Base-by-base conservation (phyloP, 2,329 filamentous ascomycete genomes). In the Claviceps purpurea region DNA sequence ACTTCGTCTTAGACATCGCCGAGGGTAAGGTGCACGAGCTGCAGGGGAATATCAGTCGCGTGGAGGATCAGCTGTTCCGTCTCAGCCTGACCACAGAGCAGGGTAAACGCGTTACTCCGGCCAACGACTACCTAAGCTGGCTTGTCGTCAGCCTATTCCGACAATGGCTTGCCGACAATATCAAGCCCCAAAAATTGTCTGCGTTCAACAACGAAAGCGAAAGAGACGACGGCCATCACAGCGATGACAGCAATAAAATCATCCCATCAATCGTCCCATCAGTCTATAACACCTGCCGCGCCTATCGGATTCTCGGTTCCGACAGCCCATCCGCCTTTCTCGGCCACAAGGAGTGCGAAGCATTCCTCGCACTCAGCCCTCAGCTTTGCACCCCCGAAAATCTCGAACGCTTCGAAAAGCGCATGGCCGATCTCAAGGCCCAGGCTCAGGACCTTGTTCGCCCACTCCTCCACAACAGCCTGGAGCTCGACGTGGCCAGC, bases 41-140 rank as follows among this genome's bases (percentile, higher is more conserved):
- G 7, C 26, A 30, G 26, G 26, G 1, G 7, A 30, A 30, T 10
- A 10, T 30, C 26, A 30, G 26, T 30, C 26, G 26, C 26, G 26
- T 30, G 26, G 26, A 30, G 26, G 26, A 10, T 30, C 26, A 30
- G 26, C 26, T 30, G 26, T 30, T 30, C 8, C 26, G 8, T 8
- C 26, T 30, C 26, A 30, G 8, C 26, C 26, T 30, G 26, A 10
- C 26, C 26, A 30, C 26, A 30, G 26, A 84, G 13, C 75, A 84
- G 56, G 91, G 91, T 51, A 89, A 96, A 64, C 80, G 89, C 51
- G 86, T 95, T 45, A 84, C 77, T 3, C 91, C 91, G 0, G 73
- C 75, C 20, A 93, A 84, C 49, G 82, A 82, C 51, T 95, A 90
- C 65, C 74, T 95, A 20, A 89, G 95, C 68, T 96, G 90, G 90